Conservation (phyloP, 305 asterid genomes). For the Plantago lanceolata region DNA sequence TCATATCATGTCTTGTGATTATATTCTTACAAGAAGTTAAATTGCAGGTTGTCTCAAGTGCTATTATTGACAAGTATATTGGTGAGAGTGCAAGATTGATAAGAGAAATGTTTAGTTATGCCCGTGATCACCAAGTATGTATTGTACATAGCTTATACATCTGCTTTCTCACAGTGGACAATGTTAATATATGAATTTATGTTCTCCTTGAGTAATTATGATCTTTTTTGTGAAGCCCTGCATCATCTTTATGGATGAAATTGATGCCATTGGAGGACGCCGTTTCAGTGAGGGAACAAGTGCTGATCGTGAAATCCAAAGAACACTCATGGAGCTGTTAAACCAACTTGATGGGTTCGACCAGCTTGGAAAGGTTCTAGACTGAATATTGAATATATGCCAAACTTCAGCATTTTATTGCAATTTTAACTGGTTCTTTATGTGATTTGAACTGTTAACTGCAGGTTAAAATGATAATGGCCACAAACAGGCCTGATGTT, state of each 20-base stretch:
- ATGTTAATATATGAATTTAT: constrained; percentile 12
- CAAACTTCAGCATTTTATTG: too few relatives aligned
- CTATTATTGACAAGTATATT: constrained; percentile 89
- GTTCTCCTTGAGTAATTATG: background rate
- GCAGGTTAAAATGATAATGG: constrained; percentile 94
- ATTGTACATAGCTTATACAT: background rate
- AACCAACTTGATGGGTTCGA: constrained; percentile 93
- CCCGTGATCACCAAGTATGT: constrained; percentile 94
- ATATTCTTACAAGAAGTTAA: constrained; percentile 20
- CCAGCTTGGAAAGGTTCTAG: constrained; percentile 73
- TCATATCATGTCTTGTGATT: constrained; percentile 15
- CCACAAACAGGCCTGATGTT: constrained; percentile 88
- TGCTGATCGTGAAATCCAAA: constrained; percentile 91
- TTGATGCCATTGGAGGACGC: constrained; percentile 84
- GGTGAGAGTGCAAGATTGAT: constrained; percentile 98
- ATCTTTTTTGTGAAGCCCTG: constrained; percentile 58
- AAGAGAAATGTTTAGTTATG: constrained; percentile 95
- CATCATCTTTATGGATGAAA: constrained; percentile 79
- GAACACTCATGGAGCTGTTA: constrained; percentile 86
- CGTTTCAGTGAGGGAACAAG: constrained; percentile 94
- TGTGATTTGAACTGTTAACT: constrained; percentile 18
- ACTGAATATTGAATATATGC: background rate
- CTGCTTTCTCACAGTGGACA: background rate
- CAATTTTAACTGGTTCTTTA: background rate
- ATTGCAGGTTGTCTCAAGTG: constrained; percentile 93